Conservation (phyloP, 2,329 filamentous ascomycete genomes). For the Acrocalymma vagum region DNA sequence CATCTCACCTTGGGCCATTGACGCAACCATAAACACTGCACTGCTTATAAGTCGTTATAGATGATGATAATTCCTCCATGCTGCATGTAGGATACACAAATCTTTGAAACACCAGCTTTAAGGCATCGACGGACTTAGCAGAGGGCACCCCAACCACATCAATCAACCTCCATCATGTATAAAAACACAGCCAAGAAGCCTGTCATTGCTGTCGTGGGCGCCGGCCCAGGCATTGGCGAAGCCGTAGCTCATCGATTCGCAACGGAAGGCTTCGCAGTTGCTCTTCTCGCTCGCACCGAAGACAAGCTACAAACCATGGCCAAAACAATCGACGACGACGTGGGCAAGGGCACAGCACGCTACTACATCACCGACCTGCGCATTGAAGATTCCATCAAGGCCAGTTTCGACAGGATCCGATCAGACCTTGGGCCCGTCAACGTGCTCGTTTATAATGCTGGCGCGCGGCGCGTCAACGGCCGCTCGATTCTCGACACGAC, state of each 20-base stretch:
- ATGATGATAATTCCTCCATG: too few relatives aligned
- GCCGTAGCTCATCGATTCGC: constrained; percentile 30
- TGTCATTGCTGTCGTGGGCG: constrained; percentile 28
- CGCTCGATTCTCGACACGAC: constrained; percentile 25
- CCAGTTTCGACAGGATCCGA: constrained; percentile 19
- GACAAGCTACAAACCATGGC: constrained; percentile 27
- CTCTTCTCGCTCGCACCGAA: constrained; percentile 29
- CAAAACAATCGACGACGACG: constrained; percentile 20
- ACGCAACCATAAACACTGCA: too few relatives aligned
- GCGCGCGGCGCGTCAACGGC: constrained; percentile 27
- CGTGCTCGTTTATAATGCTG: constrained; percentile 29
- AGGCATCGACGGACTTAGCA: too few relatives aligned
- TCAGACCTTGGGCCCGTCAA: constrained; percentile 22
- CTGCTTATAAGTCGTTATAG: too few relatives aligned
- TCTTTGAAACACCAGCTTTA: too few relatives aligned
- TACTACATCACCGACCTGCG: constrained; percentile 28
- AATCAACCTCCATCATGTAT: too few relatives aligned
- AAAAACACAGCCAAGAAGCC: constrained; percentile 21
- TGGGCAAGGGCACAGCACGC: constrained; percentile 17
- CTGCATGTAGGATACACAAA: too few relatives aligned
- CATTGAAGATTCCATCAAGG: constrained; percentile 18
- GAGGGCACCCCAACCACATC: too few relatives aligned
- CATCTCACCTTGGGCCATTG: too few relatives aligned
- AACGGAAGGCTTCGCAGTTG: constrained; percentile 26
- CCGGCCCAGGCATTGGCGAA: constrained; percentile 32